These are phyloP conservation scores for Torrubiella hemipterigena DNA, from an alignment of 2,329 filamentous ascomycete species.

Conservation along the genomic window DNA sequence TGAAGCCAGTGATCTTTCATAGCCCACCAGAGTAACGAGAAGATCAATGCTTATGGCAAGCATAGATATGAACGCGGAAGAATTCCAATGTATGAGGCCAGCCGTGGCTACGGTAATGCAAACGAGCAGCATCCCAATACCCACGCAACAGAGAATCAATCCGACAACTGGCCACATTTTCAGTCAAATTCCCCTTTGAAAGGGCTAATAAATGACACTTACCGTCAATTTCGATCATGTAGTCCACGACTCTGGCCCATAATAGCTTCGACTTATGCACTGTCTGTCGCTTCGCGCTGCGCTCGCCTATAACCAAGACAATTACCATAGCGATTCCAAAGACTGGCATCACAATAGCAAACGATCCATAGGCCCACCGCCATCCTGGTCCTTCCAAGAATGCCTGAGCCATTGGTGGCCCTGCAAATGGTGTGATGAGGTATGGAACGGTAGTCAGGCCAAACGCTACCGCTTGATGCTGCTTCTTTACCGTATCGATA, in stretches of 20 bases:
- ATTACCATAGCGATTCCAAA: background rate
- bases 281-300: background rate
- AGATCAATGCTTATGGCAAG: background rate
- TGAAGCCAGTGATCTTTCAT: background rate
- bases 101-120: background rate
- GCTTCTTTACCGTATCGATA: background rate
- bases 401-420: background rate
- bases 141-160: background rate
- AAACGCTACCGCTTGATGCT: background rate
- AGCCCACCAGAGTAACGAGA: background rate
- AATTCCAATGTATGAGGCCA: background rate
- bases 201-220: too few species aligned
- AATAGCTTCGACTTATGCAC: background rate
- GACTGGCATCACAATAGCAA: background rate
- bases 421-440: background rate
- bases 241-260: background rate
- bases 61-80: background rate
- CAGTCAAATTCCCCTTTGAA: too few species aligned
- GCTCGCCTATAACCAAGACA: background rate
- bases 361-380: background rate
- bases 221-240: slow-evolving; percentile 1
- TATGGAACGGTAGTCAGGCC: background rate
- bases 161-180: background rate
- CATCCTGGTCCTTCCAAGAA: background rate
- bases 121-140: slow-evolving; percentile 1